A percentile compares a stretch with the other conserved stretches of the same genome.
phyloP scores from a whole-genome alignment of 805 yeast species.

The Naumovozyma baii region DNA sequence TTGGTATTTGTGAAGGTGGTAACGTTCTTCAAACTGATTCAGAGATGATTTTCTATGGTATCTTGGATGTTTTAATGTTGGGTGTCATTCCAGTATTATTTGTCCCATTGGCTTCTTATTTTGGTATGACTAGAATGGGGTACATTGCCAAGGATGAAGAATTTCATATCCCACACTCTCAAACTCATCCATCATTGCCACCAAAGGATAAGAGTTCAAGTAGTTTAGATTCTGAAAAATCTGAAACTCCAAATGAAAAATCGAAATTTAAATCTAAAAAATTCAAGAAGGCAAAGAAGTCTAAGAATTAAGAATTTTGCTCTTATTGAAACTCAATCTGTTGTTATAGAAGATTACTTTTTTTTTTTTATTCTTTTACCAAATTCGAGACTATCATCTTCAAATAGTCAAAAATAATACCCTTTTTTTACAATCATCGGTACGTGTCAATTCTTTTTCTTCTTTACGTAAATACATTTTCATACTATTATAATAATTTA shows the following conservation, averaged over 20 bases:
- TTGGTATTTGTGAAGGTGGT: conserved; percentile 43
- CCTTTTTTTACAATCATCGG: too few relatives aligned
- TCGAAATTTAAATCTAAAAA: conserved; percentile 4
- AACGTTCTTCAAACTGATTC: conserved; percentile 48
- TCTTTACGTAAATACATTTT: too few relatives aligned
- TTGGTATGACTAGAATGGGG: conserved; percentile 21
- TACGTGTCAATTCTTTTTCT: too few relatives aligned
- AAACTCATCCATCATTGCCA: conserved; percentile 1
- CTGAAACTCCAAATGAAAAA: conserved; percentile 4
- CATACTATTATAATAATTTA: too few relatives aligned
- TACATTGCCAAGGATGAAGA: conserved; percentile 1
- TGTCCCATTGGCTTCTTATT: conserved; percentile 13
- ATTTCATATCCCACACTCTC: conserved; percentile 3
- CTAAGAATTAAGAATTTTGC: too few relatives aligned
- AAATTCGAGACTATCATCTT: too few relatives aligned
- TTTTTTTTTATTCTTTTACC: too few relatives aligned
- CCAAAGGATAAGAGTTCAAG: conserved; percentile 1
- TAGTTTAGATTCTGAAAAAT: conserved; percentile 10
- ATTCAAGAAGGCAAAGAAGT: conserved; percentile 10
- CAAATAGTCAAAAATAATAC: too few relatives aligned
- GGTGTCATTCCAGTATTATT: conserved; percentile 21
- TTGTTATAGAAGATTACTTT: too few relatives aligned
- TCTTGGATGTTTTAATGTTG: conserved; percentile 41
- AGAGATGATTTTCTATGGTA: conserved; percentile 48
- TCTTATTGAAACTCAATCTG: too few relatives aligned